These are phyloP conservation scores for Schwanniomyces occidentalis DNA, from an alignment of 805 yeast species.

Conservation along the genomic window DNA sequence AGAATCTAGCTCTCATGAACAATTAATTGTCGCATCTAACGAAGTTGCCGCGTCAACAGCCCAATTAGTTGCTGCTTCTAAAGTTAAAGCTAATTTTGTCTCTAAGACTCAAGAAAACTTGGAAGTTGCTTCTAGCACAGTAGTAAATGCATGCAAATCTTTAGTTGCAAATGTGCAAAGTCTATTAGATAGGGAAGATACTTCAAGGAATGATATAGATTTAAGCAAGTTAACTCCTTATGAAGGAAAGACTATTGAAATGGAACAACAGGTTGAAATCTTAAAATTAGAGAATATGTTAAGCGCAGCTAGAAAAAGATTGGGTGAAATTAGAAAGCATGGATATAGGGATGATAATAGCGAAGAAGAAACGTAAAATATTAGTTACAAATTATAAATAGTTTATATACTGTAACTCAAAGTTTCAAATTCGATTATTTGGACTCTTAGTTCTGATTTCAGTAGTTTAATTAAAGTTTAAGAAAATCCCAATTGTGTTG, in stretches of 20 bases:
- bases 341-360: constrained; percentile 65
- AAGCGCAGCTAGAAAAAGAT: constrained; percentile 68
- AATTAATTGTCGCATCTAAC: constrained; percentile 84
- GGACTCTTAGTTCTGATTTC: no score
- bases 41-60: constrained; percentile 93
- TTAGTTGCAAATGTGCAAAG: constrained; percentile 71
- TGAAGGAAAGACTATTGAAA: constrained; percentile 81
- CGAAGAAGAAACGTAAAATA: constrained; percentile 48
- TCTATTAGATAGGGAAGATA: constrained; percentile 45
- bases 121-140: constrained; percentile 68
- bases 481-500: no score
- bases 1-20: constrained; percentile 67
- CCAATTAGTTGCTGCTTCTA: constrained; percentile 86
- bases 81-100: constrained; percentile 77
- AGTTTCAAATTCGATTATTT: no score
- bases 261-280: constrained; percentile 93
- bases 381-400: neutral
- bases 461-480: no score
- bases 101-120: constrained; percentile 75
- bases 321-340: constrained; percentile 81
- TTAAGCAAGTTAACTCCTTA: constrained; percentile 68
- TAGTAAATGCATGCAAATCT: constrained; percentile 72
- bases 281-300: constrained; percentile 77
- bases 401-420: neutral
- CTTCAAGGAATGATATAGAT: constrained; percentile 48